Percentiles rank a stretch among this genome's conserved stretches.
Evolutionary conservation across 306 rosid species (phyloP).

Genomic region (Quillaja saponaria): DNA sequence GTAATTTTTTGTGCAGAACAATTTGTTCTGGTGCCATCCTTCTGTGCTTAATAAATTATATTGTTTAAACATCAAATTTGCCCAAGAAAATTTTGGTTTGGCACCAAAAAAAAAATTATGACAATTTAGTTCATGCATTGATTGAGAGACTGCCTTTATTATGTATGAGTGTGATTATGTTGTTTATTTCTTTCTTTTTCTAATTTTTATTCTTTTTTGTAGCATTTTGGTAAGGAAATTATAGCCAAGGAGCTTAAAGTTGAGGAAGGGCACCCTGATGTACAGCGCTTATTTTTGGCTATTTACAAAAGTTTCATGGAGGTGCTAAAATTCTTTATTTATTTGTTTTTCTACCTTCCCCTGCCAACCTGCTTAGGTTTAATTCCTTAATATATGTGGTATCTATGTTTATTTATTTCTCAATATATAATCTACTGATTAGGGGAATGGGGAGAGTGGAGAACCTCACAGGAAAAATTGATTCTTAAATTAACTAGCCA

Average conservation of each 20-base stretch:
- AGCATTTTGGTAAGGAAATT: conserved; percentile 95
- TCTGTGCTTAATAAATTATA: not conserved
- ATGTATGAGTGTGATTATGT: not conserved
- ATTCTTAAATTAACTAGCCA: not conserved
- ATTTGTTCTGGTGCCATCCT: not conserved
- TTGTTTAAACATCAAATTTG: not conserved
- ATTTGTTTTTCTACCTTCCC: not conserved
- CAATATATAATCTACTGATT: not conserved
- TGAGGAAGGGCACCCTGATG: conserved; percentile 75
- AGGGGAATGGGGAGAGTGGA: not conserved
- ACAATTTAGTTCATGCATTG: not conserved
- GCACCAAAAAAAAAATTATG: not conserved
- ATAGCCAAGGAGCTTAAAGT: conserved; percentile 90
- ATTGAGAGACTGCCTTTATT: conserved; percentile 8
- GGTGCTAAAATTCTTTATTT: conserved; percentile 46
- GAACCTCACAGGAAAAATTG: not conserved
- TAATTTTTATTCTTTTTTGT: not conserved
- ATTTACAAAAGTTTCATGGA: conserved; percentile 96
- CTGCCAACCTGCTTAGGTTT: not conserved
- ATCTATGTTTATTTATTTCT: not conserved
- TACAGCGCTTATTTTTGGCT: conserved; percentile 72
- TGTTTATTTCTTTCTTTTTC: not conserved
- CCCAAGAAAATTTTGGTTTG: conserved; percentile 6
- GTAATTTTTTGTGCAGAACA: conserved; percentile 37
- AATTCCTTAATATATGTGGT: not conserved